Base-by-base conservation (phyloP, 345 rosid species). In the Bruguiera gymnorhiza region DNA sequence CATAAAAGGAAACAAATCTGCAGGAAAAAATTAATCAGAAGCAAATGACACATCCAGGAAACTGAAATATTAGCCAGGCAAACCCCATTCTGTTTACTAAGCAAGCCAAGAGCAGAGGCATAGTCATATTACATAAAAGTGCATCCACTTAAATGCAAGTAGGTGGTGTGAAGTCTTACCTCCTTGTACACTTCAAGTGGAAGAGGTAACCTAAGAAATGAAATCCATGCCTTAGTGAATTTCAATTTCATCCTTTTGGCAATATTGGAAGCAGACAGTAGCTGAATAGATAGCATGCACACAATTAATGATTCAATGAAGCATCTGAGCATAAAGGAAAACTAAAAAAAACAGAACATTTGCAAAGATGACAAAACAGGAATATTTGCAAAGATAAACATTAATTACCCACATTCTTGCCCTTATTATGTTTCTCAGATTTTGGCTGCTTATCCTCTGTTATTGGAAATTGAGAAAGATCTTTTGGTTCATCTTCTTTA, bases 171-270 rank as follows among this genome's bases (percentile, higher is more conserved):
- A 61, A 74, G 39, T 23, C 60, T 74, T 72, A 91, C 99, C 93
- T 95, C 96, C 81, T 92, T 95, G 85, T 92, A 95, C 29, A 95
- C 81, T 74, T 85, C 92, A 74, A 90, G 76, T 16, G 97, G 93
- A 66, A 92, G 93, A 15, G 89, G 96, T 60, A 92, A 80, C 80
- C 92, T 86, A 70, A 95, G 94, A 86, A 95, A 92, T 37, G 96
- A 77, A 75, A 87, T 81, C 99, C 99, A 95, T 16, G 97, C 90
- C 81, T 90, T 92, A 4, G 91, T 91, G 71, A 95, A 92, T 79
- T 89, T 95, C 37, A 87, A 59, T 83, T 90, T 95, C 87, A 89
- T 91, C 85, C 82, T 92, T 82, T 85, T 95, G 75, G 78, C 67
- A 48, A 89, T 83, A 30, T 74, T 79, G 64, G 82, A 74, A 13